Conservation (phyloP, 352 stramenopile species). For the Phytophthora tentaculata region DNA sequence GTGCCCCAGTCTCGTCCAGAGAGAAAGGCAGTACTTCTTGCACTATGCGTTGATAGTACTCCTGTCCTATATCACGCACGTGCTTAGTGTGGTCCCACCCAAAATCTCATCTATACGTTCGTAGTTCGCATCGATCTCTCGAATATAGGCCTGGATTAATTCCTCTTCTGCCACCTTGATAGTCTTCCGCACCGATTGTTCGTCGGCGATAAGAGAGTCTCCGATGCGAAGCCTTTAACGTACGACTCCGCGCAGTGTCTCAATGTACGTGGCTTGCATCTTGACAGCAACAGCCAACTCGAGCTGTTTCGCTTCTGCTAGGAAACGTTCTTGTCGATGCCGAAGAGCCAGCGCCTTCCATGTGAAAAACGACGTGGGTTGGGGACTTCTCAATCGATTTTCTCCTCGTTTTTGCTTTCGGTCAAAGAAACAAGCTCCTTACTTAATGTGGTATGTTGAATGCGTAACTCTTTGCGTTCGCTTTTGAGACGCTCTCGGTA, state of each 20-base stretch:
- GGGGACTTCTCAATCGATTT: background rate
- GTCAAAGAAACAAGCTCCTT: background rate
- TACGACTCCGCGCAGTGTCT: background rate
- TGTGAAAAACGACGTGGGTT: background rate
- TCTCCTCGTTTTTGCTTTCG: background rate
- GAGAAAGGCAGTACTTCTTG: no score
- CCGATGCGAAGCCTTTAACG: background rate
- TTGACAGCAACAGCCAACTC: background rate
- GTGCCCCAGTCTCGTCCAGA: no score
- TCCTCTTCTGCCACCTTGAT: background rate
- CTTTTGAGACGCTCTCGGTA: background rate
- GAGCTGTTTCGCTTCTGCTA: background rate
- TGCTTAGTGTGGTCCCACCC: no score
- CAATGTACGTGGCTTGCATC: background rate
- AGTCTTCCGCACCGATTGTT: background rate
- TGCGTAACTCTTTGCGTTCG: background rate
- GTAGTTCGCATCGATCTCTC: background rate
- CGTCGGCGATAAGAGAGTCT: no score
- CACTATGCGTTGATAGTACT: no score
- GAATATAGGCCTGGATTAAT: background rate
- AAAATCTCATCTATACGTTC: background rate
- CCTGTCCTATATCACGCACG: no score
- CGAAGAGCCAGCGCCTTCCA: background rate
- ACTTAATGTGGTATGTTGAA: background rate
- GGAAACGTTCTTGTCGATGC: background rate